Conservation (phyloP, 345 rosid species). For the Gossypium mustelinum region DNA sequence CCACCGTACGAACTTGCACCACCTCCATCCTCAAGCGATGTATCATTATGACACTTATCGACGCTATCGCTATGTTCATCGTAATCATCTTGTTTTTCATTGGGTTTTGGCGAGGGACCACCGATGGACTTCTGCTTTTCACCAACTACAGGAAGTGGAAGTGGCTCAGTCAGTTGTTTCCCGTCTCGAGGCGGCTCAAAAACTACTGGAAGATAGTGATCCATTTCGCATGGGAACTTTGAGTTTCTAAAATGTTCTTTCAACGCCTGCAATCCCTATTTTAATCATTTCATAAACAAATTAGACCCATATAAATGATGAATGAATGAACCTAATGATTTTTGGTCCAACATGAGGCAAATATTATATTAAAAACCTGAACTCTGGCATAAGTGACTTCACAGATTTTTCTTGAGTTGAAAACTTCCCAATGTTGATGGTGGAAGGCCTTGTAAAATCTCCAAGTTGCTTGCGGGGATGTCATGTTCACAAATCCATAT, state of each 20-base stretch:
- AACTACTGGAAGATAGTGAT: constrained; percentile 66
- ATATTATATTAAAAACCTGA: constrained; percentile 41
- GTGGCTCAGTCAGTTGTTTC: constrained; percentile 46
- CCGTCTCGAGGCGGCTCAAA: constrained; percentile 91
- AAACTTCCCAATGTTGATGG: constrained; percentile 69
- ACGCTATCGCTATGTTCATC: background rate
- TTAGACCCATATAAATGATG: background rate
- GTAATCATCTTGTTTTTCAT: constrained; percentile 1
- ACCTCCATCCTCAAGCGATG: background rate
- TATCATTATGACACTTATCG: background rate
- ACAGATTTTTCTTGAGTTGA: constrained; percentile 76
- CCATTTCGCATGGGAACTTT: constrained; percentile 62
- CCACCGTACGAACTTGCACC: constrained; percentile 4
- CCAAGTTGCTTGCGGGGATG: constrained; percentile 67
- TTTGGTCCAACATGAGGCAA: background rate
- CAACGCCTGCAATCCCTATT: constrained; percentile 75
- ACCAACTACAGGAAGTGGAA: constrained; percentile 43
- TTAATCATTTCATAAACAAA: background rate
- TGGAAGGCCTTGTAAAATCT: constrained; percentile 84
- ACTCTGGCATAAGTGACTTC: constrained; percentile 87
- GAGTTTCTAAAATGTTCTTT: constrained; percentile 84
- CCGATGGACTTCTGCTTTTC: constrained; percentile 8
- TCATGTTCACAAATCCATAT: constrained; percentile 98
- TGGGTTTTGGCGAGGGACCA: background rate
- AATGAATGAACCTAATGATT: background rate